These are phyloP conservation scores for Penicillium paneum DNA, from an alignment of 2,329 filamentous ascomycete species.

Conservation along the genomic window DNA sequence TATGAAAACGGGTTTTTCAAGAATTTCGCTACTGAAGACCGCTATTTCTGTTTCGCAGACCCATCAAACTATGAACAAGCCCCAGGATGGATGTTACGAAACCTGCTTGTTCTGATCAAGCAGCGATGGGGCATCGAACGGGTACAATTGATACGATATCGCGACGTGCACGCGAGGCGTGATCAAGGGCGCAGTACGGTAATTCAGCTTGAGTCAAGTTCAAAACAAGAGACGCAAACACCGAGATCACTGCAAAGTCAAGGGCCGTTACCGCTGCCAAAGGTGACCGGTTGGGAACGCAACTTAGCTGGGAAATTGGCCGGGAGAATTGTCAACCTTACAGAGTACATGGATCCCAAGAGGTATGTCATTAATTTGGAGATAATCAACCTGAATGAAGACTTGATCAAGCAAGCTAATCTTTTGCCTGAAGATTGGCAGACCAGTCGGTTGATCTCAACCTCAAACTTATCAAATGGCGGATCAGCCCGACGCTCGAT, in stretches of 20 bases:
- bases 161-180: conserved; percentile 73
- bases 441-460: conserved; percentile 96
- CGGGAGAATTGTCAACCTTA: conserved; percentile 74
- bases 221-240: conserved; percentile 31
- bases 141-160: conserved; percentile 83
- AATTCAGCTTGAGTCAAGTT: conserved; percentile 56
- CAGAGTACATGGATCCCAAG: conserved; percentile 88
- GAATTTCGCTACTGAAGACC: conserved; percentile 65
- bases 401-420: neutral
- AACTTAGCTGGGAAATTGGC: conserved; percentile 73
- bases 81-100: conserved; percentile 89
- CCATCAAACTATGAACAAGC: conserved; percentile 85
- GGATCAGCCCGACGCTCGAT: conserved; percentile 82
- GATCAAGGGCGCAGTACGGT: conserved; percentile 81
- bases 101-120: conserved; percentile 78
- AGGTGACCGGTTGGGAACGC: conserved; percentile 93
- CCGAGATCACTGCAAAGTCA: conserved; percentile 9
- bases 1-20: conserved; percentile 90
- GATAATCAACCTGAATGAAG: neutral
- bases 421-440: conserved; percentile 55
- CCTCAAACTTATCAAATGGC: conserved; percentile 98
- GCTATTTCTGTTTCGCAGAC: conserved; percentile 83
- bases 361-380: conserved; percentile 40
- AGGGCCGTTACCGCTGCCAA: conserved; percentile 59
- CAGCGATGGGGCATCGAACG: conserved; percentile 74